phyloP scores from a whole-genome alignment of 129 eudicot species.

The Kitagawia praeruptora region DNA sequence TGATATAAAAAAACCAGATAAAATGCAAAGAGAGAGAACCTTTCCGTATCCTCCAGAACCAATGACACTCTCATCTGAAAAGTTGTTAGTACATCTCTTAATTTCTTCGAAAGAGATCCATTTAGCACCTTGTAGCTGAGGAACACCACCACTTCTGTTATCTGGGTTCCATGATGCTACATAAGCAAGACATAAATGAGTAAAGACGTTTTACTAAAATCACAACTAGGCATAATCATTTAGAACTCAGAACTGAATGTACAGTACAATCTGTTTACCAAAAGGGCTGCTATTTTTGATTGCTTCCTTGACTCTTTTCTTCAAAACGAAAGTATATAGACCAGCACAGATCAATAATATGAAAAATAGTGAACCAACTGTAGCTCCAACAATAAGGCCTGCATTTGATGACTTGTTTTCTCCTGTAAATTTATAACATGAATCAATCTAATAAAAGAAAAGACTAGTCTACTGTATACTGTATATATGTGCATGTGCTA shows the following conservation, averaged over 20 bases:
- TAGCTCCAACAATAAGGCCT: constrained; percentile 51
- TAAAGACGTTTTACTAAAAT: not conserved
- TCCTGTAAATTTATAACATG: constrained; percentile 21
- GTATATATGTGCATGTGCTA: not conserved
- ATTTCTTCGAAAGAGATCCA: constrained; percentile 83
- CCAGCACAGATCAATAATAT: constrained; percentile 47
- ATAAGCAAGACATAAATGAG: constrained; percentile 17
- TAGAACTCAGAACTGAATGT: not conserved
- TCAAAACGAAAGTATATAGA: constrained; percentile 44
- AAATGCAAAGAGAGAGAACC: constrained; percentile 22
- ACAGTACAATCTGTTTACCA: constrained; percentile 33
- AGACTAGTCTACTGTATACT: not conserved
- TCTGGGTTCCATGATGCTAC: constrained; percentile 75
- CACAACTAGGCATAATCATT: not conserved
- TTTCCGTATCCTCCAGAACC: constrained; percentile 94
- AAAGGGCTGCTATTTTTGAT: constrained; percentile 42
- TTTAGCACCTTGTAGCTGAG: constrained; percentile 76
- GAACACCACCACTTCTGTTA: constrained; percentile 50
- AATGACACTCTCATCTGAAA: constrained; percentile 61
- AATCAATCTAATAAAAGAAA: not conserved
- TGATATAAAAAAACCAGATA: not conserved
- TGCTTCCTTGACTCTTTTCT: constrained; percentile 43
- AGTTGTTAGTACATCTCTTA: constrained; percentile 45
- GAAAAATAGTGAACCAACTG: constrained; percentile 42
- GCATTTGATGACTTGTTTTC: constrained; percentile 37